Evolutionary conservation across 495 filamentous ascomycete species (phyloP).

Genomic region (Geoglossum glabrum): DNA sequence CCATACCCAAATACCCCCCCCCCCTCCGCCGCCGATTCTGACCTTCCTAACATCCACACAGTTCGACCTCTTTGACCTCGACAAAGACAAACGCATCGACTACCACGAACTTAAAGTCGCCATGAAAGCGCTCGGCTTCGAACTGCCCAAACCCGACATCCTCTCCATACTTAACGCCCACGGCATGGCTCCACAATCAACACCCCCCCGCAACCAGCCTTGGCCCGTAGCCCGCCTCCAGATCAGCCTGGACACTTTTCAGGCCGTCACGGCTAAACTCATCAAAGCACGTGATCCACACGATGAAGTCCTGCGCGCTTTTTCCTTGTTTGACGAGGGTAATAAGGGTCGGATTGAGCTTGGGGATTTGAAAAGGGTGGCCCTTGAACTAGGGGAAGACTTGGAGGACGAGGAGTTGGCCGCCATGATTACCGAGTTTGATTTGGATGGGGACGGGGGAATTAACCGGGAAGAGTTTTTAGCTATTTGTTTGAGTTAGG

Average conservation of each 20-base stretch:
- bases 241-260: conserved; percentile 53
- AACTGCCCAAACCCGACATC: conserved; percentile 65
- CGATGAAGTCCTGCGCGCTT: conserved; percentile 83
- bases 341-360: conserved; percentile 70
- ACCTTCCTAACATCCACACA: too few relatives aligned
- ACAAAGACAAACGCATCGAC: conserved; percentile 83
- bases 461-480: conserved; percentile 86
- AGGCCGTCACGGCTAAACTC: conserved; percentile 56
- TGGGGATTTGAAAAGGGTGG: conserved; percentile 68
- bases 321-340: conserved; percentile 68
- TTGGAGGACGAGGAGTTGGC: conserved; percentile 80
- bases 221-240: conserved; percentile 24
- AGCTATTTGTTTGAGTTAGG: conserved; percentile 33
- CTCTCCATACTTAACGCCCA: conserved; percentile 52
- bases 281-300: conserved; percentile 66
- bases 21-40: too few relatives aligned
- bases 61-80: conserved; percentile 94
- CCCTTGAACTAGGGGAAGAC: conserved; percentile 74
- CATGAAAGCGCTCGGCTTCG: conserved; percentile 90
- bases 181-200: conserved; percentile 34
- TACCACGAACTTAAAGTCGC: conserved; percentile 98
- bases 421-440: conserved; percentile 98
- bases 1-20: background rate
- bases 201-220: conserved; percentile 13
- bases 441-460: conserved; percentile 75